Conservation (phyloP, 2,329 filamentous ascomycete genomes). For the Thielaviopsis ethacetica region DNA sequence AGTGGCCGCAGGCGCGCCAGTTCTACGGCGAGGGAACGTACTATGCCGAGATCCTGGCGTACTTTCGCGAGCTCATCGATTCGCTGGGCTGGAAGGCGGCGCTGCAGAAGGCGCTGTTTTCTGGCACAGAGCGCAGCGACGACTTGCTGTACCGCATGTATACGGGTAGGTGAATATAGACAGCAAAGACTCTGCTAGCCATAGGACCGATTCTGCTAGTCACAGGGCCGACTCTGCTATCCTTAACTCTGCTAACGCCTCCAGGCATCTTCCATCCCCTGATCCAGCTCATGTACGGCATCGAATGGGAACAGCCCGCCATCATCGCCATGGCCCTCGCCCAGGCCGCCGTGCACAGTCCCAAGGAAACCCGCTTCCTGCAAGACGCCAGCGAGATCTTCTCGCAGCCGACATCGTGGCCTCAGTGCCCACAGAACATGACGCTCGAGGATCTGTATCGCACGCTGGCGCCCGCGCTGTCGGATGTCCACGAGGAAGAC, state of each 20-base stretch:
- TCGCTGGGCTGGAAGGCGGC: constrained; percentile 40
- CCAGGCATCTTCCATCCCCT: constrained; percentile 61
- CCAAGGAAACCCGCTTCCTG: constrained; percentile 39
- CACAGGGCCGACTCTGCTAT: no score
- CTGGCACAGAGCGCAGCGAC: constrained; percentile 45
- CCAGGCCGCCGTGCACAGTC: constrained; percentile 53
- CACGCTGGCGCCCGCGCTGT: background rate
- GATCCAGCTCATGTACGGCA: constrained; percentile 70
- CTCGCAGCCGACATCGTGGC: constrained; percentile 14
- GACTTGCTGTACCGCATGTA: constrained; percentile 55
- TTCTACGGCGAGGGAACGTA: constrained; percentile 44
- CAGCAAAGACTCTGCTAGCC: no score
- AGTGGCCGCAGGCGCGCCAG: constrained; percentile 35
- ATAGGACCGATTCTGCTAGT: no score
- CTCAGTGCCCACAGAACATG: constrained; percentile 18
- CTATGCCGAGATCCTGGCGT: constrained; percentile 61
- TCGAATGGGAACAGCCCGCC: constrained; percentile 70
- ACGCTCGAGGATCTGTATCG: constrained; percentile 35
- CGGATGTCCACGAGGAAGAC: background rate
- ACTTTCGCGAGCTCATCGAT: constrained; percentile 61
- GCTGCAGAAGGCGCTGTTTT: constrained; percentile 52
- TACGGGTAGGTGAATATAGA: constrained; percentile 37
- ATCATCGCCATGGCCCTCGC: constrained; percentile 69
- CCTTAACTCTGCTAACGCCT: background rate
- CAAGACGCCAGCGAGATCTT: constrained; percentile 29